Percentiles rank a stretch among this genome's conserved stretches.
Conservation (phyloP, 176 grass and related monocot species). For the Hsuehochloa calcarea region DNA sequence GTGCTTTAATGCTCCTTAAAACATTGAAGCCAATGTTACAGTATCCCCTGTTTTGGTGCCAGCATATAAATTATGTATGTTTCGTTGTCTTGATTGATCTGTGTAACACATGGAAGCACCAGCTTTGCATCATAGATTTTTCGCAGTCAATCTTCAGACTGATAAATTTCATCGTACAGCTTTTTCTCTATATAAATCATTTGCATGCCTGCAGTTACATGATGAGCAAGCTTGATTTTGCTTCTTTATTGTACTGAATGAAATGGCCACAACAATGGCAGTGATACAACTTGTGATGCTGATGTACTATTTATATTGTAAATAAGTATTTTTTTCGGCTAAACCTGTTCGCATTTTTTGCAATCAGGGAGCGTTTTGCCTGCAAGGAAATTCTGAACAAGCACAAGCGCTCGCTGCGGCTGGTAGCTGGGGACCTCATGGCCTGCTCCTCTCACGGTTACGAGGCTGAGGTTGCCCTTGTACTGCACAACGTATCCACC, state of each 20-base stretch:
- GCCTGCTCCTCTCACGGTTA: constrained; percentile 86
- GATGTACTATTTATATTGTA: background rate
- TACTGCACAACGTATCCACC: constrained; percentile 64
- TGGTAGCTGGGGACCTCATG: constrained; percentile 86
- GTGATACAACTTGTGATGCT: background rate
- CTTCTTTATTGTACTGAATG: constrained; percentile 5
- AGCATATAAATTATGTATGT: background rate
- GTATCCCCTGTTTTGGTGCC: background rate
- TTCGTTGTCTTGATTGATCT: background rate
- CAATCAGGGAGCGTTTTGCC: constrained; percentile 50
- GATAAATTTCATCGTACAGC: background rate
- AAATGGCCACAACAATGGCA: background rate
- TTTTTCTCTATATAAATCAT: background rate
- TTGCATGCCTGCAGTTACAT: constrained; percentile 8
- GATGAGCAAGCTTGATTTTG: background rate
- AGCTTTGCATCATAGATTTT: background rate
- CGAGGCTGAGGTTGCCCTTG: constrained; percentile 67
- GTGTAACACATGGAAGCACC: background rate
- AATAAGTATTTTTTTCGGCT: background rate
- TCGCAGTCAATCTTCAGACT: background rate
- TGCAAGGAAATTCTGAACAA: constrained; percentile 52
- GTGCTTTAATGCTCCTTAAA: background rate
- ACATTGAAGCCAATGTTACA: background rate
- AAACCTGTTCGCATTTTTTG: constrained; percentile 18
- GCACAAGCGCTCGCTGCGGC: constrained; percentile 50